Evolutionary conservation across 2,329 filamentous ascomycete species (phyloP).

Genomic region (Zelopaecilomyces penicillatus): DNA sequence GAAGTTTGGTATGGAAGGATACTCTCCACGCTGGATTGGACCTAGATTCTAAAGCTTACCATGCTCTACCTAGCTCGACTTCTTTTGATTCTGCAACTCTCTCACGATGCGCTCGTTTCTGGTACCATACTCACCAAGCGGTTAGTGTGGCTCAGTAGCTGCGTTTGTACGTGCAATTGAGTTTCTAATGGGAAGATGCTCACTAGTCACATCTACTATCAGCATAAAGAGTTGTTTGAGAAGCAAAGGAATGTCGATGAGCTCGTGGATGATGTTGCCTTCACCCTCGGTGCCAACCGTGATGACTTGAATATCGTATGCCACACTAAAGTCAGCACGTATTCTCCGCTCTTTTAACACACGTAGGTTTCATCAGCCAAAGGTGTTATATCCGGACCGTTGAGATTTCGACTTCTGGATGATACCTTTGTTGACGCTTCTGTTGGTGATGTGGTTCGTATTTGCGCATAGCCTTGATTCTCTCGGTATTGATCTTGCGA

Average conservation of each 20-base stretch:
- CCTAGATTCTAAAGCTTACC: background rate
- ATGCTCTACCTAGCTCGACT: slow-evolving; percentile 37
- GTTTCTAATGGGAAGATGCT: background rate
- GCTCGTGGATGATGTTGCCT: slow-evolving; percentile 66
- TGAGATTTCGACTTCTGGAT: slow-evolving; percentile 39
- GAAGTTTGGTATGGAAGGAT: slow-evolving; percentile 40
- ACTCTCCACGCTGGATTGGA: background rate
- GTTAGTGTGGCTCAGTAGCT: slow-evolving; percentile 25
- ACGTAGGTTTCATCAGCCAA: slow-evolving; percentile 63
- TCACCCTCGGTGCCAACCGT: slow-evolving; percentile 56
- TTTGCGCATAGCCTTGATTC: background rate
- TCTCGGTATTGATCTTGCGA: slow-evolving; percentile 8
- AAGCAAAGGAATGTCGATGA: slow-evolving; percentile 61
- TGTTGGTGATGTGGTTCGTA: slow-evolving; percentile 20
- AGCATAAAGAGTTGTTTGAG: slow-evolving; percentile 62
- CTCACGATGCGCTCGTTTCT: slow-evolving; percentile 49
- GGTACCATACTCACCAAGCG: slow-evolving; percentile 53
- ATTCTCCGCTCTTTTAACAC: slow-evolving; percentile 8
- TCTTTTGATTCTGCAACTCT: slow-evolving; percentile 49
- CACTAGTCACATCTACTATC: slow-evolving; percentile 69
- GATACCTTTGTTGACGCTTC: slow-evolving; percentile 29
- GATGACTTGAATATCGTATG: slow-evolving; percentile 62
- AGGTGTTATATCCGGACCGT: slow-evolving; percentile 56
- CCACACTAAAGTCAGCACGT: background rate
- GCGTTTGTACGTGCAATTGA: too few relatives aligned